Conservation (phyloP, 805 yeast species). For the Candida ipomoeae region DNA sequence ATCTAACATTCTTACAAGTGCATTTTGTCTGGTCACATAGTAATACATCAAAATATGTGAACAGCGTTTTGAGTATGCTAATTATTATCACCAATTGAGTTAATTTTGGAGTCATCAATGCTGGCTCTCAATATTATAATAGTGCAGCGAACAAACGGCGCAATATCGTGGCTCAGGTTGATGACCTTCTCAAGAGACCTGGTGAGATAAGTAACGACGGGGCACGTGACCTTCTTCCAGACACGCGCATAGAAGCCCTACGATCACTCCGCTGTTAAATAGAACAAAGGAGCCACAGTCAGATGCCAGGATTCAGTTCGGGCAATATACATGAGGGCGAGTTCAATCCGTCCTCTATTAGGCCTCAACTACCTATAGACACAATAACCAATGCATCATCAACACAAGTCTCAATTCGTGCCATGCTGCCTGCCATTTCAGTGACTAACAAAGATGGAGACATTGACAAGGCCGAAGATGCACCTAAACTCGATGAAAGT, state of each 20-base stretch:
- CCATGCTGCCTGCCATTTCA: constrained; percentile 19
- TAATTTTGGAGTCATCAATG: too few species aligned
- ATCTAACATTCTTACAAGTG: too few species aligned
- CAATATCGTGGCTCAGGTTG: not conserved
- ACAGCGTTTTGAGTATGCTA: too few species aligned
- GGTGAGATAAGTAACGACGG: not conserved
- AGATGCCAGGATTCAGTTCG: constrained; percentile 12
- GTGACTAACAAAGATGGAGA: not conserved
- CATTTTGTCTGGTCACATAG: too few species aligned
- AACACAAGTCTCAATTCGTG: constrained; percentile 20
- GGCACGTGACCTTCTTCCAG: not conserved
- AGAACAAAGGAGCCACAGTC: not conserved
- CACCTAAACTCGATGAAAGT: not conserved
- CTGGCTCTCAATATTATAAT: too few species aligned
- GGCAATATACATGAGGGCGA: constrained; percentile 35
- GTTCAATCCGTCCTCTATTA: constrained; percentile 23
- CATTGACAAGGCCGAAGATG: not conserved
- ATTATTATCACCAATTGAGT: too few species aligned
- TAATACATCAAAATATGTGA: too few species aligned
- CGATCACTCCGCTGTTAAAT: not conserved
- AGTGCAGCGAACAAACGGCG: not conserved
- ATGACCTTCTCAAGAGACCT: not conserved
- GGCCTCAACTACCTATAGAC: constrained; percentile 28
- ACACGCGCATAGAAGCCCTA: not conserved
- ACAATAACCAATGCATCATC: constrained; percentile 19